These are phyloP conservation scores for Phytophthora lateralis DNA, from an alignment of 352 stramenopile species.

Conservation along the genomic window DNA sequence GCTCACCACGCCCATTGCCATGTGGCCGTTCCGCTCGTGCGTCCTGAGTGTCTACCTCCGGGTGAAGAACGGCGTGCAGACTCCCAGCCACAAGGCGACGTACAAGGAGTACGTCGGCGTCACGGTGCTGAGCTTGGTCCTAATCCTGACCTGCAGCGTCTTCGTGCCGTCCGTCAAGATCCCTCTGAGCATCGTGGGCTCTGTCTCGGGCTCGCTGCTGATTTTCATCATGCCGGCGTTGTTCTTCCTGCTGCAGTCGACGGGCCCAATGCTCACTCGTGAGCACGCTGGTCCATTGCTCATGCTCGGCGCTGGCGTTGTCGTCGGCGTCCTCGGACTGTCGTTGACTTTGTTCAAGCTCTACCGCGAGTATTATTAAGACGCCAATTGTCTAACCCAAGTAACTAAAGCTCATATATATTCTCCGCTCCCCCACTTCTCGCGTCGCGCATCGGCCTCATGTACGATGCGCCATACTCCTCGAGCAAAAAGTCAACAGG, in stretches of 20 bases:
- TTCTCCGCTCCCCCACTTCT: constrained; percentile 8
- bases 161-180: constrained; percentile 83
- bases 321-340: constrained; percentile 45
- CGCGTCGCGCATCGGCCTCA: constrained; percentile 16
- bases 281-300: constrained; percentile 57
- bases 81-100: constrained; percentile 60
- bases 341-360: constrained; percentile 55
- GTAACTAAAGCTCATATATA: constrained; percentile 25
- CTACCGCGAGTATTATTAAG: constrained; percentile 44
- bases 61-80: constrained; percentile 71
- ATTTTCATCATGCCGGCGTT: constrained; percentile 86
- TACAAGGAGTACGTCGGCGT: constrained; percentile 48
- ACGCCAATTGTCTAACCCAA: constrained; percentile 18
- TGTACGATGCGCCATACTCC: constrained; percentile 47
- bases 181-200: constrained; percentile 78
- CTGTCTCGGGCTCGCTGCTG: constrained; percentile 73
- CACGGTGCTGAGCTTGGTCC: constrained; percentile 54
- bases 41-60: constrained; percentile 72
- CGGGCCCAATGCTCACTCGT: constrained; percentile 42
- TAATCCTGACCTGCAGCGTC: constrained; percentile 75
- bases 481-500: constrained; percentile 49
- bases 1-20: constrained; percentile 70
- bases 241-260: constrained; percentile 74
- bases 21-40: constrained; percentile 82
- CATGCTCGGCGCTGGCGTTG: constrained; percentile 58